Evolutionary conservation across 352 stramenopile species (phyloP).

Genomic region (Pythium dissotocum): DNA sequence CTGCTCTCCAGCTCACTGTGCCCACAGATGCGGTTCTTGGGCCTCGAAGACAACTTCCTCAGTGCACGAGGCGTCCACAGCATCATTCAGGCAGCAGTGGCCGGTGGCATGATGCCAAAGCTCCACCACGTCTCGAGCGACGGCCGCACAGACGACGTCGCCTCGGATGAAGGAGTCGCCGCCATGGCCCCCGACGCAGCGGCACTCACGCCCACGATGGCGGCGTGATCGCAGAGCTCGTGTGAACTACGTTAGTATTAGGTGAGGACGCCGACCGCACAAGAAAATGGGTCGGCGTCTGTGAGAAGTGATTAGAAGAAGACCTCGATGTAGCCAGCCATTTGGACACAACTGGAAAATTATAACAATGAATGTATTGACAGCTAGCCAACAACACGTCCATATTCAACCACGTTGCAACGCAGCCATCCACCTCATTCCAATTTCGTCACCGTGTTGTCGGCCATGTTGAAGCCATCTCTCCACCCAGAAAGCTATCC

Average conservation of each 20-base stretch:
- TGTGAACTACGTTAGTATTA: not conserved
- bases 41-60: constrained; percentile 83
- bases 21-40: constrained; percentile 78
- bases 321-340: not conserved
- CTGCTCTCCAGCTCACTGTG: constrained; percentile 61
- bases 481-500: not conserved
- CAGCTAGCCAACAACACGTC: not conserved
- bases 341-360: constrained; percentile 2
- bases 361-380: constrained; percentile 4
- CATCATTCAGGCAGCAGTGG: constrained; percentile 75
- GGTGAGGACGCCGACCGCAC: not conserved
- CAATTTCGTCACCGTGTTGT: not conserved
- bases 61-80: constrained; percentile 68
- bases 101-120: constrained; percentile 83
- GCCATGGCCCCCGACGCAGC: not conserved
- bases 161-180: not conserved
- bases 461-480: not conserved
- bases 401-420: too few species aligned
- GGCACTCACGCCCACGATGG: constrained; percentile 14
- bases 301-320: not conserved
- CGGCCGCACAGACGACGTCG: constrained; percentile 25
- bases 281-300: not conserved
- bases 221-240: constrained; percentile 9
- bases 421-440: too few species aligned
- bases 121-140: constrained; percentile 75